Evolutionary conservation across 2,329 filamentous ascomycete genomes (phyloP).

Genomic region (Chalara sp.): DNA sequence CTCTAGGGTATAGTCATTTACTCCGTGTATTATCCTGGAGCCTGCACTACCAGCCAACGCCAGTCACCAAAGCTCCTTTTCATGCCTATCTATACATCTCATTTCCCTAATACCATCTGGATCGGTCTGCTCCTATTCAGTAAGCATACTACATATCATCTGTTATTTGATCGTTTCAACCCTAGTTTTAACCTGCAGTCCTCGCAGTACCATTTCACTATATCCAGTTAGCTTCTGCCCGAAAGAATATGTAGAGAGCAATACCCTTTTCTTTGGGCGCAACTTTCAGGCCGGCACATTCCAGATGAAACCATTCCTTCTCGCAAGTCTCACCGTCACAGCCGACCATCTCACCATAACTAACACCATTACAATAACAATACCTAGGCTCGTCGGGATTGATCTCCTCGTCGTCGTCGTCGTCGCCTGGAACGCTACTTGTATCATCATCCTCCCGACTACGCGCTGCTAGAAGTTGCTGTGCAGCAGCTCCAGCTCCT

Average conservation of each 20-base stretch:
- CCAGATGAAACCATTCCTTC: constrained; percentile 78
- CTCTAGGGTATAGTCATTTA: too few species aligned
- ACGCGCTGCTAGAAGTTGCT: constrained; percentile 20
- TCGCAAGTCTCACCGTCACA: constrained; percentile 69
- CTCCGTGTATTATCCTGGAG: too few species aligned
- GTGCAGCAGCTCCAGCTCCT: constrained; percentile 33
- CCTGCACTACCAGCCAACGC: too few species aligned
- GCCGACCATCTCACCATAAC: constrained; percentile 79
- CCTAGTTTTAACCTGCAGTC: constrained; percentile 25
- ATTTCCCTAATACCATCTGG: too few species aligned
- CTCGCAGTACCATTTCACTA: constrained; percentile 28
- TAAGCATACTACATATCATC: too few species aligned
- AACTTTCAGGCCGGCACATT: constrained; percentile 72
- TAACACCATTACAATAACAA: constrained; percentile 74
- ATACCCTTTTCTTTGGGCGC: constrained; percentile 56
- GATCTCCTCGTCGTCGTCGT: constrained; percentile 53
- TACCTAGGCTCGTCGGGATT: constrained; percentile 68
- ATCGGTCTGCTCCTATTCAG: too few species aligned
- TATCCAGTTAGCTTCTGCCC: neutral
- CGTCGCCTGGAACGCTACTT: constrained; percentile 38
- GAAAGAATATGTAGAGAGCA: neutral
- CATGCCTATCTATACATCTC: too few species aligned
- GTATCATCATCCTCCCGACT: constrained; percentile 37
- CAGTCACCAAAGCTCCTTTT: too few species aligned
- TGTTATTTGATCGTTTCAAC: constrained; percentile 18